Evolutionary conservation across 139 green algal species (phyloP), one percentile per base, ranked within the genome.

Genomic region (Chlamydomonas sphaeroides): DNA sequence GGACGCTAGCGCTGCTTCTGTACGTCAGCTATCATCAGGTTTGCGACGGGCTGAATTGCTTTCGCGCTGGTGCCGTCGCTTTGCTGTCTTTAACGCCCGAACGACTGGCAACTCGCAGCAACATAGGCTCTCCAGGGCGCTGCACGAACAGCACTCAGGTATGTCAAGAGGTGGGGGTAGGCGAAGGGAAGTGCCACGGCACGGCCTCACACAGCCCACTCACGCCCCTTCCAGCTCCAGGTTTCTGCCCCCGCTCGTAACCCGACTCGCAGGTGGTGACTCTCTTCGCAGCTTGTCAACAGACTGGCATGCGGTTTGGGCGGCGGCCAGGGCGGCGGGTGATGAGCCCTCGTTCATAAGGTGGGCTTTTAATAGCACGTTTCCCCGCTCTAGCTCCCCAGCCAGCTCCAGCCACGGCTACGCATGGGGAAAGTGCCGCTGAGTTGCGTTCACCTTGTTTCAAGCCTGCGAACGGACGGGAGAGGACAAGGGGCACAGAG

Each of bases 251-350:
- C 59, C 38, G n/a, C 11, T 23, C 59, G n/a, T 38, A 11, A 5
- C 21, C 59, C 59, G 20, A 17, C 0, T 21, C 30, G 26, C 11
- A 17, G 5, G 20, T n/a, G 7, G 6, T 39, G 3, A 21, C 11
- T 3, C 1, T 1, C n/a, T 5, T 2, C 59, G 38, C 30, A 4
- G 8, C 59, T 8, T 11, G 59, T 35, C 59, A 2, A 14, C 59
- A 1, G 21, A 82, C 41, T 82, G 75, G 75, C 42, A 72, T 28
- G 75, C 75, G 3, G 75, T 82, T 1, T 82, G 62, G 61, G 4
- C 21, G 15, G 75, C 75, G 6, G 61, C 75, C 0, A 38, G n/a
- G 62, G 61, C 75, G 3, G 56, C 42, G 0, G 32, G 25, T 32
- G 65, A 0, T 0, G 62, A 72, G 32, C 32, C 33, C 14, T 61